A percentile compares a stretch with the other conserved stretches of the same genome.
Conservation (phyloP, 371 early-diverging fungal genomes). For the Circinella minor region DNA sequence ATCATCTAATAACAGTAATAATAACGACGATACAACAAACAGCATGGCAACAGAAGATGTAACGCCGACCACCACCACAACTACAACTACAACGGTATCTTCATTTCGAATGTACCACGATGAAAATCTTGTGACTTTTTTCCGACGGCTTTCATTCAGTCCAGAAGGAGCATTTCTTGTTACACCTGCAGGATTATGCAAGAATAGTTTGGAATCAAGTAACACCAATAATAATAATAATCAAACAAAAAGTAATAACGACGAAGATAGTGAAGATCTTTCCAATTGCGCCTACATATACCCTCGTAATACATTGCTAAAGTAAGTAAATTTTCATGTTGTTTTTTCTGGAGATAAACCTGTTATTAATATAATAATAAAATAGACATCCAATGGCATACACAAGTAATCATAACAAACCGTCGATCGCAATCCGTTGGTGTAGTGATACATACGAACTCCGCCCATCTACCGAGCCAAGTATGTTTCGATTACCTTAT, state of each 20-base stretch:
- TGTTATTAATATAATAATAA: neutral
- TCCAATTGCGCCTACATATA: constrained; percentile 46
- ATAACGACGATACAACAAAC: neutral
- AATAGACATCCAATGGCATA: constrained; percentile 69
- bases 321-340: constrained; percentile 20
- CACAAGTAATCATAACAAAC: constrained; percentile 76
- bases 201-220: constrained; percentile 13
- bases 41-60: neutral
- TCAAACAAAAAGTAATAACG: constrained; percentile 4
- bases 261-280: constrained; percentile 30
- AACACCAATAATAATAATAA: neutral
- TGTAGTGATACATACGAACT: constrained; percentile 62
- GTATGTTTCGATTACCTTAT: constrained; percentile 65
- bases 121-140: constrained; percentile 91
- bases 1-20: neutral
- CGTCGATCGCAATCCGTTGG: constrained; percentile 82
- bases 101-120: constrained; percentile 76
- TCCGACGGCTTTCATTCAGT: constrained; percentile 86
- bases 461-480: constrained; percentile 26
- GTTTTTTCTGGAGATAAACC: no score
- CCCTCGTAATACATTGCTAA: constrained; percentile 35
- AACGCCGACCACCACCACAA: neutral
- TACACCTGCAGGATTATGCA: constrained; percentile 83
- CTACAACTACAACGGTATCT: neutral
- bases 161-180: constrained; percentile 90